Base-by-base conservation (phyloP, 1,284 basidiomycete genomes). In the Heterobasidion annosum region DNA sequence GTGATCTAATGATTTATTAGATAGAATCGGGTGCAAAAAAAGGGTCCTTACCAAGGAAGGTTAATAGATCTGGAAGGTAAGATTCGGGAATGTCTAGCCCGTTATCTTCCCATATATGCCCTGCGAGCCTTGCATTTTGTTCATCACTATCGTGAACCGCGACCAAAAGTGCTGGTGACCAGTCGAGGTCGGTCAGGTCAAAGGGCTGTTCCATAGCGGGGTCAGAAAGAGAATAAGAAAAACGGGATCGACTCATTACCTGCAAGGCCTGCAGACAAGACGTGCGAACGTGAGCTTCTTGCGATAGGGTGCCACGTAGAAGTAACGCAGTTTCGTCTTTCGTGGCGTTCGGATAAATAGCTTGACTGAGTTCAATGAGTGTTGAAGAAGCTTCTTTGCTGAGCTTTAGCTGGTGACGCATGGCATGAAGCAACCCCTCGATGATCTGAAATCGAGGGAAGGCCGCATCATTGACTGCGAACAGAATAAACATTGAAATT, bases 101-200 rank as follows among this genome's bases (percentile, higher is more conserved):
- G 62, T 99, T 99, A 63, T 99, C 97, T 56, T 97, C 94, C 96
- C 95, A 99, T 10, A 94, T 69, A 62, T 88, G 84, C 33, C 75
- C 73, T 8, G 95, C 95, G 43, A 98, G 73, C 47, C 87, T 77
- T 0, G 86, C 85, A 61, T 97, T 98, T 64, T 96, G 91, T 61
- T 93, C 91, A 65, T 99, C 96, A 6, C 82, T 81, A 59, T 99
- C 97, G 63, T 98, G 93, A 58, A 82, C 87, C 2, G 91, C 90
- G 42, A 98, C 80, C 85, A 92, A 94, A 0, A 99, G 70, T 66
- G 92, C 85, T 1, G 90, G 80, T 6, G 88, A 91, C 87, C 94
- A 99, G 58, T 96, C 94, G 45, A 93, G 69, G 52, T 98, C 95
- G 0, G 95, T 99, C 46, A 99, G 68, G 71, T 99, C 97, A 61